A percentile compares a stretch with the other conserved stretches of the same genome.
These are phyloP conservation scores for Plasmodium yoelii DNA, from an alignment of 169 alveolate genomes.

Conservation along the genomic window DNA sequence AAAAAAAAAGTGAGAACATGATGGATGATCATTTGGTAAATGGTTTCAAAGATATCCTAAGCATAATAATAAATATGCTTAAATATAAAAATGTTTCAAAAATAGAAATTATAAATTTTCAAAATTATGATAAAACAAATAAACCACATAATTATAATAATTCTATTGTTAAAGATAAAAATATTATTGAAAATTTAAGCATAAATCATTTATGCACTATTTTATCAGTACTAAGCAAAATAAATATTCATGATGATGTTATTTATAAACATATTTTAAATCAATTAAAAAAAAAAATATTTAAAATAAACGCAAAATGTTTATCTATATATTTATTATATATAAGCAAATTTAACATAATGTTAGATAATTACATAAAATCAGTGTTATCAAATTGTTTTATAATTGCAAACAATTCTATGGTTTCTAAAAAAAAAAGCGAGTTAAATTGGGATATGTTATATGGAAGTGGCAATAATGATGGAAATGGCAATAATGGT, in stretches of 20 bases:
- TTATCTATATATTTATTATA: conserved; percentile 48
- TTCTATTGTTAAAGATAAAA: conserved; percentile 1
- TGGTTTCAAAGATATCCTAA: too few relatives aligned
- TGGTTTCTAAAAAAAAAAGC: too few relatives aligned
- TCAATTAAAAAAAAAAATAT: conserved; percentile 46
- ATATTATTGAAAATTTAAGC: conserved; percentile 39
- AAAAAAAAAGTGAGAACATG: too few relatives aligned
- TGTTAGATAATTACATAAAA: conserved; percentile 40
- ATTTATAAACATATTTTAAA: conserved; percentile 45
- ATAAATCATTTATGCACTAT: conserved; percentile 34
- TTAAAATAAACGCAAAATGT: conserved; percentile 43
- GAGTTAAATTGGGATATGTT: too few relatives aligned
- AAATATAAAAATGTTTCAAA: neutral
- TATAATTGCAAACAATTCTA: neutral
- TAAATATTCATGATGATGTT: conserved; percentile 29
- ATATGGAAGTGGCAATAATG: too few relatives aligned
- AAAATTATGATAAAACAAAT: neutral
- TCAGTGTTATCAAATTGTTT: conserved; percentile 20
- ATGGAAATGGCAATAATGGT: too few relatives aligned
- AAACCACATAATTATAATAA: neutral
- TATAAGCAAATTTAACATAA: conserved; percentile 48
- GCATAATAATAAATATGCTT: too few relatives aligned
- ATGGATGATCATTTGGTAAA: neutral
- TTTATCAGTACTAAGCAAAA: conserved; percentile 31
- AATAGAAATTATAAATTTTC: neutral